These are phyloP conservation scores for Saksenaea oblongispora DNA, from an alignment of 371 early-diverging fungal species.

Conservation along the genomic window DNA sequence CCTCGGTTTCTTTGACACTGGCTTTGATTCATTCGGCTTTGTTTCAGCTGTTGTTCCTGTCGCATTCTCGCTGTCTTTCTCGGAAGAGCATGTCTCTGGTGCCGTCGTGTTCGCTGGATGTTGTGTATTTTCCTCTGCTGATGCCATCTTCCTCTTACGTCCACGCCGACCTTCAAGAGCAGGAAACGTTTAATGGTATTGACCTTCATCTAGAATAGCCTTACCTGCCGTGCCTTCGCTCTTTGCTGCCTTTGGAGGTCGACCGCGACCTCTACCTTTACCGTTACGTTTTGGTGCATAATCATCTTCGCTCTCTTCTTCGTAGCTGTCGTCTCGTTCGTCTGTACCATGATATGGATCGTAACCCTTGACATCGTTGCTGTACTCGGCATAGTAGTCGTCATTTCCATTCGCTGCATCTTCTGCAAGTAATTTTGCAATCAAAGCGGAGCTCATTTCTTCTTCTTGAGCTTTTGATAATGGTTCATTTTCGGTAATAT, in stretches of 20 bases:
- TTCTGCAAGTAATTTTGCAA: constrained; percentile 77
- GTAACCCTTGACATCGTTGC: constrained; percentile 42
- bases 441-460: constrained; percentile 77
- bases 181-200: not conserved
- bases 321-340: constrained; percentile 50
- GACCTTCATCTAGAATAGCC: not conserved
- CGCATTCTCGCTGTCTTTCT: constrained; percentile 21
- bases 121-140: constrained; percentile 5
- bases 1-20: constrained; percentile 32
- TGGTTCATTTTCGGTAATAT: not conserved
- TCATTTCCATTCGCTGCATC: constrained; percentile 47
- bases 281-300: constrained; percentile 37
- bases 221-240: constrained; percentile 30
- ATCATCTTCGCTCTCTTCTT: constrained; percentile 58
- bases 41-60: not conserved
- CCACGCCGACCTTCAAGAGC: constrained; percentile 13
- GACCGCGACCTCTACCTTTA: constrained; percentile 15
- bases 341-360: constrained; percentile 25
- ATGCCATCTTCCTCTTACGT: constrained; percentile 22
- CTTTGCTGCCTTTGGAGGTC: constrained; percentile 14
- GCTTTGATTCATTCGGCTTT: constrained; percentile 5
- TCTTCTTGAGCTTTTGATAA: constrained; percentile 68
- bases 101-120: not conserved
- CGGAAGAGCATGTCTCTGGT: constrained; percentile 1
- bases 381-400: constrained; percentile 67